phyloP scores from a whole-genome alignment of 1,284 basidiomycete genomes.

The Ganoderma meredithae region DNA sequence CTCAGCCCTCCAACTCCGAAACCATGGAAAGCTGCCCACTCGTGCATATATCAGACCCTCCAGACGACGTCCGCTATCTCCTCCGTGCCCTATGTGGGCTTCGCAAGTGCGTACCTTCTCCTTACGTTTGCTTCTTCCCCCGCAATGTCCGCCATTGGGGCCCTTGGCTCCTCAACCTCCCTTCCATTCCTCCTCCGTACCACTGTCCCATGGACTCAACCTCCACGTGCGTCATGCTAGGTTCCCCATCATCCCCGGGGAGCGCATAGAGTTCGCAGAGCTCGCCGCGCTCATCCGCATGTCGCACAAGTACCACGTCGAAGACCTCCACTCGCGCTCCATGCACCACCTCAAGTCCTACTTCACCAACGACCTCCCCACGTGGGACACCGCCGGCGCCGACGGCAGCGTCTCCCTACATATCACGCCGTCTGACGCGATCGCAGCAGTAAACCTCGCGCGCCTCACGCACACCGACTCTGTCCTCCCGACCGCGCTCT shows the following conservation, averaged over 20 bases:
- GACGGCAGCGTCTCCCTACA: constrained; percentile 30
- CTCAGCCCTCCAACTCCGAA: constrained; percentile 30
- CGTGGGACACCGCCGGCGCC: constrained; percentile 29
- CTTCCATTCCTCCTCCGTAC: not conserved
- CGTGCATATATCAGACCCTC: constrained; percentile 33
- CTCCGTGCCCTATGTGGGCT: constrained; percentile 32
- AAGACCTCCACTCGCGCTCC: constrained; percentile 30
- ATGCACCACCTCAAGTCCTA: constrained; percentile 32
- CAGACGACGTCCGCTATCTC: constrained; percentile 31
- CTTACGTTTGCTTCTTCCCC: not conserved
- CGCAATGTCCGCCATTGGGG: not conserved
- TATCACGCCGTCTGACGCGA: constrained; percentile 31
- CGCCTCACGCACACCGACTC: constrained; percentile 32
- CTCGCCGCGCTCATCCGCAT: constrained; percentile 35
- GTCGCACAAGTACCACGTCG: constrained; percentile 37
- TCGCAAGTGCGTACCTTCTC: constrained; percentile 25
- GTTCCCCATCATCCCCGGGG: constrained; percentile 29
- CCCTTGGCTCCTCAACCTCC: not conserved
- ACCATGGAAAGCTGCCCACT: constrained; percentile 35
- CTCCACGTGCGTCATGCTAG: constrained; percentile 4
- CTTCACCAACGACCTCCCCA: constrained; percentile 32
- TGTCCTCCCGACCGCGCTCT: constrained; percentile 35
- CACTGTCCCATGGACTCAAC: not conserved
- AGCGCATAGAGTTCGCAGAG: constrained; percentile 31
- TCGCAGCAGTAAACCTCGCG: constrained; percentile 34